These are phyloP conservation scores for Cordyceps javanica DNA, from an alignment of 2,329 filamentous ascomycete species.

Conservation along the genomic window DNA sequence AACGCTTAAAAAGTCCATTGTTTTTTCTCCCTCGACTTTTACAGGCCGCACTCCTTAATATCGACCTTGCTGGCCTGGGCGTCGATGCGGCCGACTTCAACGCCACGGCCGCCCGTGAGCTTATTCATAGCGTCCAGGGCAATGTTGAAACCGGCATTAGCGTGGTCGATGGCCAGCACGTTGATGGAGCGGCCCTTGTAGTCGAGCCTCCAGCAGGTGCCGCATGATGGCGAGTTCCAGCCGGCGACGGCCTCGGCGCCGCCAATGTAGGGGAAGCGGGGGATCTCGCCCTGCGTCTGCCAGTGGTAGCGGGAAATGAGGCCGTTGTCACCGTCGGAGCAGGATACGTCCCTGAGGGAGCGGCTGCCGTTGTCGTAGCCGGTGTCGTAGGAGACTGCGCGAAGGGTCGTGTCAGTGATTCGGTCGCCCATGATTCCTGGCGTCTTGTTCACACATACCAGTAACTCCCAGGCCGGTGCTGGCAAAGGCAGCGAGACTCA, in stretches of 20 bases:
- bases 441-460: background rate
- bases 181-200: conserved; percentile 47
- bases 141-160: conserved; percentile 48
- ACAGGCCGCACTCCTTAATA: conserved; percentile 37
- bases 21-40: conserved; percentile 4
- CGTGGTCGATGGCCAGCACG: conserved; percentile 50
- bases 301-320: conserved; percentile 57
- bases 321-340: conserved; percentile 63
- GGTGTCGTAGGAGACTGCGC: conserved; percentile 62
- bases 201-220: conserved; percentile 51
- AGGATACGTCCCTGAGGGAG: conserved; percentile 52
- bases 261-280: conserved; percentile 49
- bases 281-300: conserved; percentile 46
- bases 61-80: conserved; percentile 40
- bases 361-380: conserved; percentile 59
- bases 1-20: too few relatives aligned
- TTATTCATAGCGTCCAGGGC: conserved; percentile 49
- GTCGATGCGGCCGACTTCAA: conserved; percentile 45
- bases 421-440: background rate
- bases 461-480: conserved; percentile 18
- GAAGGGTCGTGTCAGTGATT: background rate
- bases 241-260: conserved; percentile 44
- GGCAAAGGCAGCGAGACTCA: conserved; percentile 34
- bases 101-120: conserved; percentile 47
- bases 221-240: conserved; percentile 54